Conservation (phyloP, 31 red algal species). For the Odonthalia washingtoniensis region DNA sequence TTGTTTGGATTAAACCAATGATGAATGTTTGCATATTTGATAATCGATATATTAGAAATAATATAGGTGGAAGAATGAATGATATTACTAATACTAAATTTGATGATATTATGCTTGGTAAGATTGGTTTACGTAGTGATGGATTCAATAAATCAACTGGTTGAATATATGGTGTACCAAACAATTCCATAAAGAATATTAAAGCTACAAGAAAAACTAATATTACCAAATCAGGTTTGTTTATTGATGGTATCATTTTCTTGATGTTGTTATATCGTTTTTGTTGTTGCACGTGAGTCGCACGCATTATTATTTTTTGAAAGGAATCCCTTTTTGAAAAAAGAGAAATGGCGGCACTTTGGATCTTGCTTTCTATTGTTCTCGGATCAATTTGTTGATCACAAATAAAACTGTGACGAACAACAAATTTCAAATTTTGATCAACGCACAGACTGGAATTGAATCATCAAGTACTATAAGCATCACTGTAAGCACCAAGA, state of each 20-base stretch:
- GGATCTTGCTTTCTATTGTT: too few species aligned
- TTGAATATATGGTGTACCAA: slow-evolving; percentile 30
- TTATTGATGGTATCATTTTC: background rate
- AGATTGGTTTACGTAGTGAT: slow-evolving; percentile 29
- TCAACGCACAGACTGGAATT: too few species aligned
- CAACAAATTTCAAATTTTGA: too few species aligned
- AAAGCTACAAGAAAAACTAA: slow-evolving; percentile 25
- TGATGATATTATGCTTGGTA: slow-evolving; percentile 47
- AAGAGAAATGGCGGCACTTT: too few species aligned
- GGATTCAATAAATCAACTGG: slow-evolving; percentile 45
- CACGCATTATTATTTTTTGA: too few species aligned
- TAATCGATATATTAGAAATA: slow-evolving; percentile 6
- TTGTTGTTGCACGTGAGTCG: too few species aligned
- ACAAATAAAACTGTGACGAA: too few species aligned
- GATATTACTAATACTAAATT: slow-evolving; percentile 11
- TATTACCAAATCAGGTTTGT: slow-evolving; percentile 23
- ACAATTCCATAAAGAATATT: slow-evolving; percentile 20
- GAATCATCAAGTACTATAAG: too few species aligned
- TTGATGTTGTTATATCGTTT: too few species aligned
- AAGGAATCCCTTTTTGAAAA: too few species aligned
- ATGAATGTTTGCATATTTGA: slow-evolving; percentile 25
- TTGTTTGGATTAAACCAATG: slow-evolving; percentile 72
- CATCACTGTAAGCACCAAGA: too few species aligned
- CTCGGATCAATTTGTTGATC: too few species aligned
- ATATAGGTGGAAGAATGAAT: slow-evolving; percentile 28